These are phyloP conservation scores for Pleoardoris graminearum DNA, from an alignment of 2,329 filamentous ascomycete genomes.

Conservation along the genomic window DNA sequence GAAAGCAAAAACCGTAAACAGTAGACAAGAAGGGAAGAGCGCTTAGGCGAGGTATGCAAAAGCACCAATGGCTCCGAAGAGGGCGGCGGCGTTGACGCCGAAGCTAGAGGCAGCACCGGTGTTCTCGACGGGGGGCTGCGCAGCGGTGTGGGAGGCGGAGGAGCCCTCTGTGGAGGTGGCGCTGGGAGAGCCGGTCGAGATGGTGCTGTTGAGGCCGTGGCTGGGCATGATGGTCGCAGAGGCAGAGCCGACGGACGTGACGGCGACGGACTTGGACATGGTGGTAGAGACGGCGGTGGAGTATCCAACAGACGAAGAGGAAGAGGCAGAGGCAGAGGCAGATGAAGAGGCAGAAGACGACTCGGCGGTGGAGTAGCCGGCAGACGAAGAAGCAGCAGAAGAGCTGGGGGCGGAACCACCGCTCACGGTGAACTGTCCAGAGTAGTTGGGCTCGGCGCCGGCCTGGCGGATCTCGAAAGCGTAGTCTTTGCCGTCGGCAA, in stretches of 20 bases:
- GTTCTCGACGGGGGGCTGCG: constrained; percentile 25
- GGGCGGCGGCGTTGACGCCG: constrained; percentile 43
- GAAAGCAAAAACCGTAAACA: constrained; percentile 7
- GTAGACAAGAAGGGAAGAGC: constrained; percentile 9
- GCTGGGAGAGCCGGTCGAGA: constrained; percentile 31
- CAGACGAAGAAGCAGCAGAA: constrained; percentile 17
- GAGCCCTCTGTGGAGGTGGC: constrained; percentile 16
- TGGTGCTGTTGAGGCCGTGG: constrained; percentile 35
- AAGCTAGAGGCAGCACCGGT: constrained; percentile 35
- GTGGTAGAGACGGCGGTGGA: constrained; percentile 3
- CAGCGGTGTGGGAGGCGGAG: constrained; percentile 13
- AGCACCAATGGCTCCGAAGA: constrained; percentile 48
- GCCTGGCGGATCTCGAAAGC: constrained; percentile 63
- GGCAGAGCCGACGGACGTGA: constrained; percentile 19
- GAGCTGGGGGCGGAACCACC: constrained; percentile 29
- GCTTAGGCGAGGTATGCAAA: constrained; percentile 47
- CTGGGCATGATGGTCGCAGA: constrained; percentile 30
- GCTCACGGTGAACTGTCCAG: constrained; percentile 52
- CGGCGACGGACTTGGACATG: constrained; percentile 6
- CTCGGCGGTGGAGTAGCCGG: constrained; percentile 25
- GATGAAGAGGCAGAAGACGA: constrained; percentile 31
- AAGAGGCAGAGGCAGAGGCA: constrained; percentile 23
- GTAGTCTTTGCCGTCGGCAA: constrained; percentile 56
- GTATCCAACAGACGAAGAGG: constrained; percentile 13
- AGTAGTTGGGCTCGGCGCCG: constrained; percentile 57